Evolutionary conservation across 2,329 filamentous ascomycete species (phyloP).

Genomic region (Ceratocystis lukuohia): DNA sequence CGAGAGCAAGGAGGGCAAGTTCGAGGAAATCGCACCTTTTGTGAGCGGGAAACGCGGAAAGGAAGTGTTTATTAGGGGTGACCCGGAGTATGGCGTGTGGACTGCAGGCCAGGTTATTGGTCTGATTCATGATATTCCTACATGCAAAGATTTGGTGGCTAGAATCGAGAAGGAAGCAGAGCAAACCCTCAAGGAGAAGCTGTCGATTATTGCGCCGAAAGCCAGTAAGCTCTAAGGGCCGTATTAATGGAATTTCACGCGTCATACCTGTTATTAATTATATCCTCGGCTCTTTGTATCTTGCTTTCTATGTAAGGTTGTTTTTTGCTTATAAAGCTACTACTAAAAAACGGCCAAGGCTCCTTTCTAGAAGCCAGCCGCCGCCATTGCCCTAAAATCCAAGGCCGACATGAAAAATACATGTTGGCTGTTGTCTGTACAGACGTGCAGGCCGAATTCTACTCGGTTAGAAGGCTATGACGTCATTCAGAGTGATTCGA

Average conservation of each 20-base stretch:
- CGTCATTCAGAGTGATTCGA: too few species aligned
- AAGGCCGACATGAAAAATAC: too few species aligned
- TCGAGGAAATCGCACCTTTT: slow-evolving; percentile 71
- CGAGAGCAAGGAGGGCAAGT: slow-evolving; percentile 73
- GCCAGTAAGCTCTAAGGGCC: slow-evolving; percentile 41
- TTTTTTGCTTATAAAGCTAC: too few species aligned
- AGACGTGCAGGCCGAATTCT: too few species aligned
- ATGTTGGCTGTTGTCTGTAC: too few species aligned
- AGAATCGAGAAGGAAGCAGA: slow-evolving; percentile 69
- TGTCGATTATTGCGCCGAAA: slow-evolving; percentile 39
- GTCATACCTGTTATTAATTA: too few species aligned
- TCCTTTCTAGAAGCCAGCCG: too few species aligned
- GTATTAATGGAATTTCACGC: not conserved
- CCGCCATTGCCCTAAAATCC: too few species aligned
- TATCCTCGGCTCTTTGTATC: too few species aligned
- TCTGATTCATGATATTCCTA: slow-evolving; percentile 70
- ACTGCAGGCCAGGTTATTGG: slow-evolving; percentile 93
- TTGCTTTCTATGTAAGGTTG: too few species aligned
- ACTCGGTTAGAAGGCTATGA: too few species aligned
- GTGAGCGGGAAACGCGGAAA: slow-evolving; percentile 84
- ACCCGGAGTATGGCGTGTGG: slow-evolving; percentile 88
- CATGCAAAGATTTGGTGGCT: slow-evolving; percentile 52
- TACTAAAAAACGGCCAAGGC: too few species aligned
- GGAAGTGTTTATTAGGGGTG: slow-evolving; percentile 84
- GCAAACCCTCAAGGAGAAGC: slow-evolving; percentile 47